These are phyloP conservation scores for Dendrocalamus sinicus DNA, from an alignment of 176 grass and related monocot species.

Conservation along the genomic window DNA sequence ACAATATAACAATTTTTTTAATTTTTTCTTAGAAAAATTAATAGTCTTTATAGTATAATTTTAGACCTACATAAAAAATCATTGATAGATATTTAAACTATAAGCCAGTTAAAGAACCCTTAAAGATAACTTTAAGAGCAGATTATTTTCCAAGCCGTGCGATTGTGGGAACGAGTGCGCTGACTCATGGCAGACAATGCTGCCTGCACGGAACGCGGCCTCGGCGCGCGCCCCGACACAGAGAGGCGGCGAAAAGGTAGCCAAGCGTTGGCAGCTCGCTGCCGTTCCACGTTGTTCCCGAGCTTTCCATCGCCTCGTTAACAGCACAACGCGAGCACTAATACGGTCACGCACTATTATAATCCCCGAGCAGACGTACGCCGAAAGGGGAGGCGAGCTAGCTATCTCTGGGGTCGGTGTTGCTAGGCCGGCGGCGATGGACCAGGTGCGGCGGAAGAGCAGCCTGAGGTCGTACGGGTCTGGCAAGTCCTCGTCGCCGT, in stretches of 20 bases:
- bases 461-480: constrained; percentile 50
- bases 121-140: too few species aligned
- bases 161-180: background rate
- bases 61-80: too few species aligned
- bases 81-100: too few species aligned
- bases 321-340: background rate
- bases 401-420: background rate
- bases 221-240: background rate
- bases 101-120: too few species aligned
- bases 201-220: constrained; percentile 9
- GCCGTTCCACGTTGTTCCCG: constrained; percentile 54
- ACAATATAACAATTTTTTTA: too few species aligned
- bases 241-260: constrained; percentile 35
- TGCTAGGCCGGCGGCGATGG: constrained; percentile 40
- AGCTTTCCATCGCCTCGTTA: constrained; percentile 37
- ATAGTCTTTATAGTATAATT: too few species aligned
- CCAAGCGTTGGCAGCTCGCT: constrained; percentile 19
- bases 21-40: too few species aligned
- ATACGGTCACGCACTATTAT: constrained; percentile 19
- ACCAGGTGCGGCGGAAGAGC: constrained; percentile 44
- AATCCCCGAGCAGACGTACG: background rate
- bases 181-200: constrained; percentile 15
- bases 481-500: constrained; percentile 31
- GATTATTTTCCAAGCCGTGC: too few species aligned
- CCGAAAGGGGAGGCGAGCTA: background rate